Conservation (phyloP, 352 stramenopile genomes). For the Phytophthora fragariaefolia region DNA sequence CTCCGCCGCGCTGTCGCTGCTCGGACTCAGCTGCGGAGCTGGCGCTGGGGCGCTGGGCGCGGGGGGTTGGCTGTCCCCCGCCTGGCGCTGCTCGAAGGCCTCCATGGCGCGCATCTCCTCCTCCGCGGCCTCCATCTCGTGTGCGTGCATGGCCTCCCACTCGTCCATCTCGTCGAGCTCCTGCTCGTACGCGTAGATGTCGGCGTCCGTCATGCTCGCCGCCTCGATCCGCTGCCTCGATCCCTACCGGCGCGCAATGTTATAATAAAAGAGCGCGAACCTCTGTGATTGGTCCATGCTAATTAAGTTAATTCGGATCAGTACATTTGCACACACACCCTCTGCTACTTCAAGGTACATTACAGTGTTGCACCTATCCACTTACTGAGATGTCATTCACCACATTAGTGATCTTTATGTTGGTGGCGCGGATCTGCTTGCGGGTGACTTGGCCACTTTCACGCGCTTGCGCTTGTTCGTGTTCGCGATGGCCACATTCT, state of each 20-base stretch:
- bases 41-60: neutral
- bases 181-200: conserved; percentile 81
- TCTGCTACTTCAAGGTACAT: no score
- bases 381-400: no score
- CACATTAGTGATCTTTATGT: no score
- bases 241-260: neutral
- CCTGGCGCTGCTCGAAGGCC: conserved; percentile 41
- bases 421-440: no score
- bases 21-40: conserved; percentile 10
- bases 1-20: conserved; percentile 12
- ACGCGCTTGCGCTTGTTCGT: no score
- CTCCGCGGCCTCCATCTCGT: conserved; percentile 82
- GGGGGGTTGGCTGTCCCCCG: conserved; percentile 20
- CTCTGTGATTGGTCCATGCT: conserved; percentile 40
- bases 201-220: conserved; percentile 61
- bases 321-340: conserved; percentile 11
- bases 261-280: conserved; percentile 40
- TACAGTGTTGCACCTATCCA: no score
- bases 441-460: no score
- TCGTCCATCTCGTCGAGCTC: conserved; percentile 81
- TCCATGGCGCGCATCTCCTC: conserved; percentile 72
- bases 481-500: no score
- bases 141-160: conserved; percentile 83
- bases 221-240: neutral
- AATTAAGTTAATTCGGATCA: conserved; percentile 1